A percentile compares a stretch with the other conserved stretches of the same genome.
phyloP scores from a whole-genome alignment of 148 eudicot genomes.

The Hydrangea macrophylla region DNA sequence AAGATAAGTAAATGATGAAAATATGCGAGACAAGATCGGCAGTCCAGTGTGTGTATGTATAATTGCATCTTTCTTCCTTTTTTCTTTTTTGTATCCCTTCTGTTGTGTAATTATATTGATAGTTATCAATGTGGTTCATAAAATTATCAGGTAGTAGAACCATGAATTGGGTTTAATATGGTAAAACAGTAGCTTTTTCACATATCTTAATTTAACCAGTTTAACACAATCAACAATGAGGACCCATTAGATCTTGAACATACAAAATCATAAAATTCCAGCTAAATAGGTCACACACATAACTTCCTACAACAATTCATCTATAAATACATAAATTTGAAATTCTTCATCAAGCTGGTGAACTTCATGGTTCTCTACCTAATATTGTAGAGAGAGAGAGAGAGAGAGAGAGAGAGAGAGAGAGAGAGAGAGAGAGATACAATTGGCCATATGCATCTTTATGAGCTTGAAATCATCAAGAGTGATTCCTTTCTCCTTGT shows the following conservation, averaged over 20 bases:
- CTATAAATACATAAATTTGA: not conserved
- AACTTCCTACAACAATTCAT: not conserved
- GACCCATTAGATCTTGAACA: not conserved
- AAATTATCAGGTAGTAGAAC: too few relatives aligned
- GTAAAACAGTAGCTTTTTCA: not conserved
- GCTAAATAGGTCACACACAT: not conserved
- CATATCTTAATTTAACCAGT: not conserved
- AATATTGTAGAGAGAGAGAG: too few relatives aligned
- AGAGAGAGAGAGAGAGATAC: constrained; percentile 36
- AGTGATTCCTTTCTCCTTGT: constrained; percentile 81
- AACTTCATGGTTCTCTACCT: too few relatives aligned
- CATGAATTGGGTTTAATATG: not conserved
- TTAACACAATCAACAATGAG: not conserved
- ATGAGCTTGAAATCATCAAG: constrained; percentile 89
- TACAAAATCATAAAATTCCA: not conserved
- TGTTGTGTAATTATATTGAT: not conserved
- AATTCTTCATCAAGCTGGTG: too few relatives aligned
- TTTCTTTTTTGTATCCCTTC: too few relatives aligned
- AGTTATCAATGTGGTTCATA: not conserved
- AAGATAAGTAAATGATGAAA: not conserved
- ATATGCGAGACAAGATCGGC: not conserved
- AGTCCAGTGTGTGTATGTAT: not conserved
- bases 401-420: too few relatives aligned
- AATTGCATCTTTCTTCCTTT: too few relatives aligned
- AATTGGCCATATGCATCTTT: constrained; percentile 85